Evolutionary conservation across 495 filamentous ascomycete species (phyloP), one percentile per base, ranked within the genome.

Genomic region (Talaromyces liani): DNA sequence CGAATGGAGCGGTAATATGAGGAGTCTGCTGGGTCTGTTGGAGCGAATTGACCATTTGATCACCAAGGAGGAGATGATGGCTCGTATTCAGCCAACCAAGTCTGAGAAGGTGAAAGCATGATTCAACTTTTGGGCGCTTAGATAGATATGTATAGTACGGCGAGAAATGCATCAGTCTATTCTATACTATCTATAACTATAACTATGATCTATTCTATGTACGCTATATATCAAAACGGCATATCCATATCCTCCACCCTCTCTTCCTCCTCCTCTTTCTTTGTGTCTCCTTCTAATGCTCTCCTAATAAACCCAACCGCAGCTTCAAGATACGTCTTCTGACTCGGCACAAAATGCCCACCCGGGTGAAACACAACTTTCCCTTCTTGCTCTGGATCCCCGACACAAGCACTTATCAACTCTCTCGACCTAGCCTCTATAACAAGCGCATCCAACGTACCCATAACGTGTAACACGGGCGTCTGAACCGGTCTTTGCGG

Each of bases 41-140:
- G 94, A 98, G 81, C 82, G 94, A 54, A 93, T 98, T 65, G 94
- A 98, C 75, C 94, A 98, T 78, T 79, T 98, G 73, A 98, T 98
- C 69, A 98, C 94, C 60, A 98, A 98, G 85, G 95, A 98, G 81
- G 95, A 98, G 83, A 98, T 98, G 94, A 98, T 98, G 94, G 94
- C 94, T 39, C 83, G 93, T 58, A 98, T 98, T 65, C 87, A 91
- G 73, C 91, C 89, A 5, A 77, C 86, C 29, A 85, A 85, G 63
- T 75, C 71, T n/a, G 82, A 84, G 63, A 81, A 80, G 72, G 74
- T 71, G 71, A 80, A 79, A 69, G 78, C 73, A 60, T 76, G 73
- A 58, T 41, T 7, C 14, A 8, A 14, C 6, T 24, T 33, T 18
- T 24, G 7, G 18, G 9, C 27, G 27, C 16, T 24, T 58, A 33